Percentiles rank a stretch among this genome's conserved stretches.
phyloP scores from a whole-genome alignment of 169 alveolate species.

The Eimeria maxima region DNA sequence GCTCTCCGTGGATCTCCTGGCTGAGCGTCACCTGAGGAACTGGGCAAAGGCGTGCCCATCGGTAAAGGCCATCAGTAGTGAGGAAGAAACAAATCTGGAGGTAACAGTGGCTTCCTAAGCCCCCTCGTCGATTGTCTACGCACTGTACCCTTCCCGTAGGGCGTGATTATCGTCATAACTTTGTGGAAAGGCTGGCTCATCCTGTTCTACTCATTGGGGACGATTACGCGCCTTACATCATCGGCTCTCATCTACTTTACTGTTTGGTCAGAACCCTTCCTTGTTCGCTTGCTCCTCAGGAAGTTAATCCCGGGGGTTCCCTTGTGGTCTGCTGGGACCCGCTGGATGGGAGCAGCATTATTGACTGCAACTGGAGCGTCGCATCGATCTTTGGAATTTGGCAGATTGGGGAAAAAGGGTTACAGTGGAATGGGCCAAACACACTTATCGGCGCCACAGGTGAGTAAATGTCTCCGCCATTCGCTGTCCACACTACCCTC shows the following conservation, averaged over 20 bases:
- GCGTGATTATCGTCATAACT: neutral
- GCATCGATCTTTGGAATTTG: slow-evolving; percentile 93
- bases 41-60: slow-evolving; percentile 48
- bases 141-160: neutral
- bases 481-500: neutral
- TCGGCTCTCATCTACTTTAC: neutral
- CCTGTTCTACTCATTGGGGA: neutral
- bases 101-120: neutral
- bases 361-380: slow-evolving; percentile 92
- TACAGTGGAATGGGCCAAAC: slow-evolving; percentile 80
- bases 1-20: slow-evolving; percentile 83
- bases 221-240: neutral
- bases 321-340: slow-evolving; percentile 94
- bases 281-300: slow-evolving; percentile 56
- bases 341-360: slow-evolving; percentile 93
- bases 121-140: neutral
- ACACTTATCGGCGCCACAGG: slow-evolving; percentile 82
- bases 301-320: slow-evolving; percentile 84
- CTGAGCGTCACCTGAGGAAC: slow-evolving; percentile 69
- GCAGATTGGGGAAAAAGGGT: slow-evolving; percentile 87
- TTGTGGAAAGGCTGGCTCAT: neutral
- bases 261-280: too few species aligned
- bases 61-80: slow-evolving; percentile 81
- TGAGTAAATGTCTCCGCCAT: neutral
- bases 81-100: slow-evolving; percentile 78